These are phyloP conservation scores for Pecoramyces ruminantium DNA, from an alignment of 192 early-diverging fungal species.

Conservation along the genomic window DNA sequence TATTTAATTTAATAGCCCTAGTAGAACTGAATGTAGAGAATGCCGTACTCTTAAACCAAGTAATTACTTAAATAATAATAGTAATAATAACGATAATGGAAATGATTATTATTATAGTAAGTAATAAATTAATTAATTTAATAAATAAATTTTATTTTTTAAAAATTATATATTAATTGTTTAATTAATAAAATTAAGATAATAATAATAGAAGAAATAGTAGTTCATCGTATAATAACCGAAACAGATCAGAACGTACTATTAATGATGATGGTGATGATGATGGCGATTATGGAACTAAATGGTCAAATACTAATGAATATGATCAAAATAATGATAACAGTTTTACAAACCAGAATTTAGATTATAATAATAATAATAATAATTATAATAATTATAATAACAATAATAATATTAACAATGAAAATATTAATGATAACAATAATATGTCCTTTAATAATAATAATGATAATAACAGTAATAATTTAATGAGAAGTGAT, in stretches of 20 bases:
- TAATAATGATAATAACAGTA: no score
- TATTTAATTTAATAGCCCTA: no score
- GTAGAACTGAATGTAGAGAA: no score
- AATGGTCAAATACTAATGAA: background rate
- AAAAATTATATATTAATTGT: no score
- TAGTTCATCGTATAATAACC: background rate
- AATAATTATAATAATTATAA: background rate
- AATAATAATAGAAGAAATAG: no score
- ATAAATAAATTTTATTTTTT: no score
- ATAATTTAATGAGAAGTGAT: no score
- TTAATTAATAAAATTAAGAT: no score
- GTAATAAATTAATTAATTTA: no score
- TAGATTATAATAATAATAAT: background rate
- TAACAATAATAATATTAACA: background rate
- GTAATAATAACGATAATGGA: background rate
- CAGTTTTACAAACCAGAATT: background rate
- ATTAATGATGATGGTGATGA: background rate
- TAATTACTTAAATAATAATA: background rate
- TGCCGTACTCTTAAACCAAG: no score
- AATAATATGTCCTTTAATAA: no score
- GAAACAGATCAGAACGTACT: background rate
- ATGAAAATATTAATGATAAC: background rate
- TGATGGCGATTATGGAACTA: background rate
- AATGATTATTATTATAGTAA: background rate
- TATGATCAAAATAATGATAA: background rate